phyloP scores from a whole-genome alignment of 2,329 filamentous ascomycete genomes.

The Cercospora janseana region DNA sequence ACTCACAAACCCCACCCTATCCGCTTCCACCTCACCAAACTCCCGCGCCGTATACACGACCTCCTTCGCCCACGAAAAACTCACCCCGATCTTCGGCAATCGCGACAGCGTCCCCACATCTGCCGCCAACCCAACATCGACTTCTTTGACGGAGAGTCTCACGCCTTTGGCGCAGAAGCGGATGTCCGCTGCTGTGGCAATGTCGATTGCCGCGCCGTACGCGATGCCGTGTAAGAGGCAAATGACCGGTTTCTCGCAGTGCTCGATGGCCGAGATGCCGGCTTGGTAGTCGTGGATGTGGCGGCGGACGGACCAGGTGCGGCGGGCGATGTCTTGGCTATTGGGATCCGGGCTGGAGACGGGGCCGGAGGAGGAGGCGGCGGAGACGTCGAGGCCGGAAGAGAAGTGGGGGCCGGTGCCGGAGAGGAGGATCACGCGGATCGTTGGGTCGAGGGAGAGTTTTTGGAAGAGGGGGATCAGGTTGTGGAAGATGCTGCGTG shows the following conservation, averaged over 20 bases:
- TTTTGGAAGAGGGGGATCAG: constrained; percentile 67
- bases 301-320: constrained; percentile 51
- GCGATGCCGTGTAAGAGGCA: constrained; percentile 74
- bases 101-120: constrained; percentile 74
- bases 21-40: constrained; percentile 67
- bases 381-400: constrained; percentile 66
- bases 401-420: constrained; percentile 83
- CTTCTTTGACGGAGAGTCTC: constrained; percentile 71
- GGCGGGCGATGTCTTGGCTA: constrained; percentile 21
- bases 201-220: constrained; percentile 74
- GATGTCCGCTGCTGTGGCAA: constrained; percentile 65
- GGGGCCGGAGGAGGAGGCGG: constrained; percentile 18
- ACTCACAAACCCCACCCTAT: constrained; percentile 67
- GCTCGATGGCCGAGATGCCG: constrained; percentile 71
- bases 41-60: constrained; percentile 67
- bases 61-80: constrained; percentile 72
- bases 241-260: constrained; percentile 85
- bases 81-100: constrained; percentile 70
- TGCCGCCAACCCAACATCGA: constrained; percentile 76
- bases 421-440: constrained; percentile 75
- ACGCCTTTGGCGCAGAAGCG: constrained; percentile 59
- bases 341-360: constrained; percentile 12
- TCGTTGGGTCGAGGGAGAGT: constrained; percentile 67
- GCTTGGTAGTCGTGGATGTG: constrained; percentile 76
- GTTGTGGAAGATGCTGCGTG: constrained; percentile 79